phyloP scores from a whole-genome alignment of 257 asterid genomes.

The Capsicum rhomboideum region DNA sequence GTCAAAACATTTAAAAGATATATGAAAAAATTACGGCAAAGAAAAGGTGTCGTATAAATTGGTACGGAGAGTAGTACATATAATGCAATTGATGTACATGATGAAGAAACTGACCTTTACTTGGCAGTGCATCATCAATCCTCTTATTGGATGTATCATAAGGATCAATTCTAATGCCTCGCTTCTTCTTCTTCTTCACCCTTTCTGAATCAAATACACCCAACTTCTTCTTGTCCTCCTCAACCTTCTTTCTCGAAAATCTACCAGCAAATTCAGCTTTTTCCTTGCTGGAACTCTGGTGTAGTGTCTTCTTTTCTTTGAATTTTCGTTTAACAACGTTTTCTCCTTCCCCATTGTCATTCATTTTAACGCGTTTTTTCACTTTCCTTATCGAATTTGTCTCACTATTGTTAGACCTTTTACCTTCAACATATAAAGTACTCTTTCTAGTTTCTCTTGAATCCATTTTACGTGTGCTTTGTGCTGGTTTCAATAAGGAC shows the following conservation, averaged over 20 bases:
- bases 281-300: slow-evolving; percentile 18
- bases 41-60: too few species aligned
- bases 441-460: slow-evolving; percentile 3
- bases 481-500: neutral
- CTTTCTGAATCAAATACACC: slow-evolving; percentile 18
- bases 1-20: too few species aligned
- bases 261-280: slow-evolving; percentile 19
- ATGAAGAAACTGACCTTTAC: slow-evolving; percentile 38
- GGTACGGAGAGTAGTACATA: too few species aligned
- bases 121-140: slow-evolving; percentile 49
- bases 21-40: too few species aligned
- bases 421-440: slow-evolving; percentile 8
- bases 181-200: slow-evolving; percentile 68
- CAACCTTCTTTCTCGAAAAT: slow-evolving; percentile 30
- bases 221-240: slow-evolving; percentile 27
- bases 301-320: neutral
- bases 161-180: slow-evolving; percentile 64
- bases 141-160: slow-evolving; percentile 82
- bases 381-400: slow-evolving; percentile 15
- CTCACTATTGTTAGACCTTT: slow-evolving; percentile 23
- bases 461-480: neutral
- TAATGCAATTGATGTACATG: neutral
- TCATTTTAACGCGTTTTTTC: neutral
- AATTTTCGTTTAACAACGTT: neutral
- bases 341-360: neutral